Base-by-base conservation (phyloP, 1,284 basidiomycete species). In the Microstroma glucosiphilum region DNA sequence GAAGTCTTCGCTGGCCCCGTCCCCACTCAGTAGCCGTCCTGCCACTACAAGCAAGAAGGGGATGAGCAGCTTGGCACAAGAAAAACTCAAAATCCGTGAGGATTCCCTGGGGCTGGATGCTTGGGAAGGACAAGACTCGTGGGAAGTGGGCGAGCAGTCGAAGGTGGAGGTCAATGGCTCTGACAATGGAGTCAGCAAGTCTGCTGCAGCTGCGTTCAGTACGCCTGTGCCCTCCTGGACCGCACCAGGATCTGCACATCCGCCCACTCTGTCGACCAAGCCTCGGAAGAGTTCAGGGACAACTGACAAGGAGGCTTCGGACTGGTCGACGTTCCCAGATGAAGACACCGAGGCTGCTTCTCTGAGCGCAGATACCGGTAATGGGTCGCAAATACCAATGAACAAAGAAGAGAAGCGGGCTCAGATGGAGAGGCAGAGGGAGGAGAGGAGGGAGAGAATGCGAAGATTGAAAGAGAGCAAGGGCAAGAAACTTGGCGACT, bases 321-420 rank as follows among this genome's bases (percentile, higher is more conserved):
- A 12, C 12, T 48, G 43, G 43, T 48, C 43, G 6, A n/a, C 6
- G 6, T 48, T 48, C 43, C 43, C 43, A n/a, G 43, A 48, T 48
- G 43, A 21, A 17, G 43, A 48, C 6, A 9, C 9, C 30, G 43
- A 48, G 13, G 43, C 15, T 12, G 43, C 4, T 12, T 48, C 43
- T 12, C 6, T 17, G 6, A 40, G 30, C n/a, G 6, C 21, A 21
- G 19, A 13, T 9, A 23, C 41, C 17, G 30, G 40, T 17, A 7
- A 15, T 9, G 57, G 17, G 26, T 9, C 60, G 3, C 59, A 41
- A 15, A 48, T 55, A 42, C 61, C 62, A 11, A 17, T 72, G 65
- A 65, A 63, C n/a, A 72, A 70, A 46, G 73, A 76, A 41, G 72
- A 76, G 41, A 71, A 69, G 62, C 65, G 67, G 46, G 72, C 70